Evolutionary conservation across 78 protist genomes (phyloP), one percentile per base, ranked within the genome.

Genomic region (Reticulomyxa filosa): DNA sequence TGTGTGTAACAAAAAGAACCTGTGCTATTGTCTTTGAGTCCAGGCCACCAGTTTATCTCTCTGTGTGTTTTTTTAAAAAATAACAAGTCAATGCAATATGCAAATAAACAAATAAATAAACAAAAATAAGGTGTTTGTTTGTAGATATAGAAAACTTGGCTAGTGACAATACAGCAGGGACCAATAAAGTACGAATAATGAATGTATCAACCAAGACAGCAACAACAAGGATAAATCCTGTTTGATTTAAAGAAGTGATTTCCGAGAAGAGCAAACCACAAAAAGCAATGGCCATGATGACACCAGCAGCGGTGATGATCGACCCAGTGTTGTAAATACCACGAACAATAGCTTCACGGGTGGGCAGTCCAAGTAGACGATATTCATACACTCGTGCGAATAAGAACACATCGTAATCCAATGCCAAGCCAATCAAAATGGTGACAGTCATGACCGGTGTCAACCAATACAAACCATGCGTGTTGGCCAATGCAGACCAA

Each of bases 231-330:
- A 50, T 6, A 56, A 73, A 70, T 34, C 63, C 83, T 25, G 72
- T 0, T 39, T 72, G 68, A 65, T 67, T 67, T 30, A 80, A 10
- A 4, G 36, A 0, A 48, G 50, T 20, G 37, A 38, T 10, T 13
- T 23, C 0, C 42, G 76, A 53, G 42, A 80, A 0, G 33, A 78
- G 17, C 20, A 80, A 53, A 27, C 80, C 82, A n/a, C n/a, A 22
- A 35, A 80, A 80, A 34, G 85, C 76, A 23, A 80, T 0, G 17
- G 74, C 70, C 85, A 80, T 80, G 52, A 80, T 74, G 32, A 78
- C 0, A 32, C 84, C 84, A 2, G 85, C 85, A 5, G 67, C 72
- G 32, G 80, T 72, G 82, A 80, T 80, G 42, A 78, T 55, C 37
- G 5, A 20, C n/a, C 82, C 81, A 25, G 82, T 73, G 51, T 1